Base-by-base conservation (phyloP, 345 rosid species). In the Melaleuca quinquenervia region DNA sequence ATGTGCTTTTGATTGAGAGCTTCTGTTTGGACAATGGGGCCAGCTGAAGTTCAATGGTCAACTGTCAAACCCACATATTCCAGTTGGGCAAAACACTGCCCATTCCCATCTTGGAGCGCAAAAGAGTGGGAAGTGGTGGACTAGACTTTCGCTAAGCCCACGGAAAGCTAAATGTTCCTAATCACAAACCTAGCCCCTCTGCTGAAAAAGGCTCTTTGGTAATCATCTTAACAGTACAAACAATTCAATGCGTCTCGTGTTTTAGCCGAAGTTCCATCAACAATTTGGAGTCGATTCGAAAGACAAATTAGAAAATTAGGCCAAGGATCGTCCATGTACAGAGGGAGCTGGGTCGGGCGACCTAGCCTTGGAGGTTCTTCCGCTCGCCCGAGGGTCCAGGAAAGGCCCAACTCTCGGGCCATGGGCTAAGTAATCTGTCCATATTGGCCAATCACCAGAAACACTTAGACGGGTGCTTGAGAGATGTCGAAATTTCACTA, bases 381-480 rank as follows among this genome's bases (percentile, higher is more conserved):
- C 0, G 7, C 78, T 8, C 12, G 24, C 3, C 22, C 26, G 9
- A 9, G 78, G 78, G 78, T 70, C 24, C 8, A 1, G 48, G 8
- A 70, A 32, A 36, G 78, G 78, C 48, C 48, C 1, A 18, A 36
- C 12, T 70, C 48, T 70, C 6, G 6, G 3, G 24, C 78, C 78
- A 21, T 70, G 78, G 78, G 24, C 13, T 16, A 45, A 70, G 48
- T 24, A 18, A 36, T 13, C 7, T 11, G 13, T 36, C 26, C 26
- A 9, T 2, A 36, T 21, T 1, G 48, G 48, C 48, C 48, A 36
- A 70, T 11, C 3, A 0, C 12, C 12, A n/a, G 0, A 13, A 70
- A 9, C 78, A 2, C 3, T 13, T 0, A 0, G 48, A 24, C 24
- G 0, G 16, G 70, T n/a, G 26, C 26, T 32, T 48, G 0, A 70